Evolutionary conservation across 2,329 filamentous ascomycete genomes (phyloP).

Genomic region (Aspergillus latus): DNA sequence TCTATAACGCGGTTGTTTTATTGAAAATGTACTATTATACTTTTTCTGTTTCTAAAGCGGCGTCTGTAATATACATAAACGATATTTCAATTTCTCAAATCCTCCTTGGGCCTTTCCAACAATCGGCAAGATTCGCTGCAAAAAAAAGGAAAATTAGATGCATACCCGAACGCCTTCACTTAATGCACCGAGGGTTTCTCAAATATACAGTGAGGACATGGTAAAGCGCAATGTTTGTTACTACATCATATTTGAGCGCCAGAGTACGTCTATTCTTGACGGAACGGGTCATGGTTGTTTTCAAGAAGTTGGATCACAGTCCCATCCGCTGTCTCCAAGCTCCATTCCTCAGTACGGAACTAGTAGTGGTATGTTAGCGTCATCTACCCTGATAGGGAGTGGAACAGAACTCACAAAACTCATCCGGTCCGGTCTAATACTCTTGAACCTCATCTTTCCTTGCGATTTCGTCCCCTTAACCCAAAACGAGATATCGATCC

Average conservation of each 20-base stretch:
- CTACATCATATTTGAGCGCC: constrained; percentile 24
- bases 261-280: constrained; percentile 38
- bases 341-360: constrained; percentile 93
- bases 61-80: constrained; percentile 41
- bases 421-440: constrained; percentile 66
- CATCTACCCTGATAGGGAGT: too few relatives aligned
- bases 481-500: constrained; percentile 81
- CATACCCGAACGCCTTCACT: constrained; percentile 15
- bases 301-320: constrained; percentile 73
- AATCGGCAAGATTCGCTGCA: constrained; percentile 3
- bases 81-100: constrained; percentile 31
- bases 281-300: constrained; percentile 68
- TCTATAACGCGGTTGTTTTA: constrained; percentile 10
- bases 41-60: constrained; percentile 37
- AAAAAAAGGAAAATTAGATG: neutral
- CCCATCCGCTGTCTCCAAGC: constrained; percentile 67
- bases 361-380: constrained; percentile 29
- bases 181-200: constrained; percentile 11
- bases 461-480: constrained; percentile 74
- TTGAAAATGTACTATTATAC: constrained; percentile 40
- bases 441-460: constrained; percentile 78
- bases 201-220: constrained; percentile 10
- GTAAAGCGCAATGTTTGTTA: neutral
- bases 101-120: neutral
- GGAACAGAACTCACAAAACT: constrained; percentile 51